Evolutionary conservation across 2,329 filamentous ascomycete genomes (phyloP), one percentile per base, ranked within the genome.

Genomic region (Kalmusia sp.): DNA sequence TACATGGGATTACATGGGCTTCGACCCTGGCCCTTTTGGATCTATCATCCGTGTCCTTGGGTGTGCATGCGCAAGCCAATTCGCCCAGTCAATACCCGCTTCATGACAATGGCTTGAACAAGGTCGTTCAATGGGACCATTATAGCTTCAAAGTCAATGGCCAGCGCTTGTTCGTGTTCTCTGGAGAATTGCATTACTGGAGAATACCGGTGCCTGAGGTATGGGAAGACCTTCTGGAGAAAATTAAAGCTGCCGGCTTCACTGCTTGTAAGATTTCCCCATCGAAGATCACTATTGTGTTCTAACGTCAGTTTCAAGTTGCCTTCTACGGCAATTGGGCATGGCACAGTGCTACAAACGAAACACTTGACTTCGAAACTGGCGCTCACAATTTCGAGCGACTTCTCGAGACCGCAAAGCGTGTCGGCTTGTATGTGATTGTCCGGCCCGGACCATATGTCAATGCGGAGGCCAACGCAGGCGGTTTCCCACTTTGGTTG

Each of bases 391-490:
- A 85, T 59, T 81, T 85, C 52, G 79, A 78, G 4, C 71, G 73
- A 7, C 76, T 85, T 34, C 79, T 83, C 46, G 78, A 81, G 24
- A 74, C 84, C 22, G 82, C 83, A 3, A 79, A 83, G 57, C 76
- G 82, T 33, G 70, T 84, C 21, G 83, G 82, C 2, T 70, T 85
- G 33, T 85, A 84, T 57, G 77, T 84, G 33, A 79, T 85, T 24
- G 78, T 81, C 1, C 76, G 85, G 0, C 83, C 84, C 0, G 85
- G 85, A 0, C 84, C 84, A 0, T 88, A 88, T 51, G 80, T 86
- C 52, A 88, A 88, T 56, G 86, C 85, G 1, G 86, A 88, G 64
- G 78, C 84, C 3, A 86, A 82, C 56, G 84, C 81, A 1, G 86
- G 86, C 27, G 86, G 86, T 0, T 84, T 86, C 51, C 84, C 86